Percentiles rank a stretch among this genome's conserved stretches.
These are phyloP conservation scores for Fomitopsis serialis DNA, from an alignment of 768 basidiomycete species.

Conservation along the genomic window DNA sequence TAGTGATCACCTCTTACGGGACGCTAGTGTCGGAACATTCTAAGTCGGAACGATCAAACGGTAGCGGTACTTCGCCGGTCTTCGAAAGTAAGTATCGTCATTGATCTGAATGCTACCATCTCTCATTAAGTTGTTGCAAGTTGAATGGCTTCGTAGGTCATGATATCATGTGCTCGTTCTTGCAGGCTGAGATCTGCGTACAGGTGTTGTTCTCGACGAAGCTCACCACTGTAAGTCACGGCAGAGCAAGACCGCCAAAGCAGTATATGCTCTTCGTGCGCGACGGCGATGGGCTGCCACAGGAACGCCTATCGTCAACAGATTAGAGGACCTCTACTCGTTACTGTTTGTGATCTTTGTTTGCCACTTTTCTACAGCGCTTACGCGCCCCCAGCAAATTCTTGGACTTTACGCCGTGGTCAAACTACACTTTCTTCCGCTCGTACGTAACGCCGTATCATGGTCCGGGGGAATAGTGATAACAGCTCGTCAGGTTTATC, in stretches of 20 bases:
- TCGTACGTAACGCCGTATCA: constrained; percentile 43
- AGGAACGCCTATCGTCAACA: constrained; percentile 94
- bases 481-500: constrained; percentile 56
- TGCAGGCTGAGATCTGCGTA: neutral
- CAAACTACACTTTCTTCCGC: constrained; percentile 83
- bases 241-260: constrained; percentile 79
- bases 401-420: constrained; percentile 75
- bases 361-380: neutral
- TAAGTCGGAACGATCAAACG: constrained; percentile 51
- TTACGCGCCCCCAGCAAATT: constrained; percentile 50
- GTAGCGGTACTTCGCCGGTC: constrained; percentile 41
- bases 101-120: neutral
- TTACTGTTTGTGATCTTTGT: constrained; percentile 43
- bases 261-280: constrained; percentile 80
- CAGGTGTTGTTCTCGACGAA: constrained; percentile 76
- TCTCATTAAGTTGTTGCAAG: constrained; percentile 30
- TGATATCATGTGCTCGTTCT: neutral
- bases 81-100: constrained; percentile 55
- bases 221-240: constrained; percentile 94
- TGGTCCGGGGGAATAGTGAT: neutral
- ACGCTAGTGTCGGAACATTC: constrained; percentile 85
- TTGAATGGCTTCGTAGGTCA: constrained; percentile 61
- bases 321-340: constrained; percentile 87
- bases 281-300: constrained; percentile 88
- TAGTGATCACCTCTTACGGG: constrained; percentile 93